phyloP scores from a whole-genome alignment of 495 filamentous ascomycete genomes.

The Lepraria neglecta region DNA sequence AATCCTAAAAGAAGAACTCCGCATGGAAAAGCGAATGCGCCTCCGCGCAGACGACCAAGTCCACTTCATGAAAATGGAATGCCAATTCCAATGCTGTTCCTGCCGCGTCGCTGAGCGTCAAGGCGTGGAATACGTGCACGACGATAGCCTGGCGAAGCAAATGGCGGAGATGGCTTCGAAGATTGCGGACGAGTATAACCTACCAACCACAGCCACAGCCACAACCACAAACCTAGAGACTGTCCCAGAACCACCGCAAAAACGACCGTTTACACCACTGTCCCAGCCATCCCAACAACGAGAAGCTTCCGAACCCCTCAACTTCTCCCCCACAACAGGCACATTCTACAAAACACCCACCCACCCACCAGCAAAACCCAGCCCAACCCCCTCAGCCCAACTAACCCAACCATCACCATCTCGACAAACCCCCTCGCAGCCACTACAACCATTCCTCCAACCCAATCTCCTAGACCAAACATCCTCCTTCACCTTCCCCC shows the following conservation, averaged over 20 bases:
- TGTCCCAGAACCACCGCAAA: conserved; percentile 12
- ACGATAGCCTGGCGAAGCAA: conserved; percentile 28
- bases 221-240: neutral
- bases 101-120: conserved; percentile 52
- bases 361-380: conserved; percentile 33
- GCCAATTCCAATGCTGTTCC: conserved; percentile 64
- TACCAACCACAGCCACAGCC: neutral
- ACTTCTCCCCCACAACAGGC: conserved; percentile 45
- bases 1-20: conserved; percentile 54
- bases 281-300: conserved; percentile 31
- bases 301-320: conserved; percentile 34
- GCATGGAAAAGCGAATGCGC: conserved; percentile 59
- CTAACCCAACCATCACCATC: neutral
- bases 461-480: conserved; percentile 12
- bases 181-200: neutral
- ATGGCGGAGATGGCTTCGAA: conserved; percentile 15
- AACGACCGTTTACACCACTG: conserved; percentile 30
- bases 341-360: conserved; percentile 40
- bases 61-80: conserved; percentile 79
- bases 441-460: conserved; percentile 21
- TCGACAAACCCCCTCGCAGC: conserved; percentile 30
- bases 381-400: conserved; percentile 12
- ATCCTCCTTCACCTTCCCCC: conserved; percentile 23
- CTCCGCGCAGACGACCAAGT: conserved; percentile 63
- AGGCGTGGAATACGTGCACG: conserved; percentile 47